Percentiles rank a stretch among this genome's conserved stretches.
Conservation (phyloP, 2,329 filamentous ascomycete species). For the Cladophialophora bantiana region DNA sequence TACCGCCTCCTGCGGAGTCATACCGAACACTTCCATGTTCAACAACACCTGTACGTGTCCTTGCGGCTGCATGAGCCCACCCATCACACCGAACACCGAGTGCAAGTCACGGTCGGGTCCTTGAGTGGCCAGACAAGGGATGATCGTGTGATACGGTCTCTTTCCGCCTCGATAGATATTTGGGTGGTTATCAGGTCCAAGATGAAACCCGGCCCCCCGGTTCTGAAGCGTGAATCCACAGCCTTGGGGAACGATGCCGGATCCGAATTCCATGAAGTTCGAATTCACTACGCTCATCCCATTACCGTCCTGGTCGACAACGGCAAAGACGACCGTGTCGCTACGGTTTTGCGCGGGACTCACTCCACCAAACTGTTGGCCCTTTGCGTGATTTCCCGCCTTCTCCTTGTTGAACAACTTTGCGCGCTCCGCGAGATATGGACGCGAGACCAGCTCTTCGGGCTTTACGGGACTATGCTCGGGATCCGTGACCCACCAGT, state of each 20-base stretch:
- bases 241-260: constrained; percentile 79
- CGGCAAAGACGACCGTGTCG: constrained; percentile 94
- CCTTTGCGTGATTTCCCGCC: constrained; percentile 66
- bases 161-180: constrained; percentile 83
- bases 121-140: constrained; percentile 87
- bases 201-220: constrained; percentile 81
- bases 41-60: constrained; percentile 92
- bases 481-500: constrained; percentile 83
- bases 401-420: constrained; percentile 66
- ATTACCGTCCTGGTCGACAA: constrained; percentile 81
- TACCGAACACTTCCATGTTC: constrained; percentile 82
- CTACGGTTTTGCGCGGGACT: constrained; percentile 83
- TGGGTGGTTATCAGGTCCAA: constrained; percentile 71
- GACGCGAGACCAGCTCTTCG: constrained; percentile 69
- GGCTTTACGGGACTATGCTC: constrained; percentile 65
- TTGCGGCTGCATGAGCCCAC: constrained; percentile 97
- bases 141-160: constrained; percentile 96
- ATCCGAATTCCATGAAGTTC: constrained; percentile 87
- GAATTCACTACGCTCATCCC: constrained; percentile 96
- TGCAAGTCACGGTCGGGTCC: constrained; percentile 66
- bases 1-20: constrained; percentile 84
- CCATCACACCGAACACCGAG: constrained; percentile 94
- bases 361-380: constrained; percentile 51
- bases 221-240: constrained; percentile 96
- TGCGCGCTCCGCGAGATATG: constrained; percentile 75